Conservation (phyloP, 345 rosid genomes). For the Populus davidiana region DNA sequence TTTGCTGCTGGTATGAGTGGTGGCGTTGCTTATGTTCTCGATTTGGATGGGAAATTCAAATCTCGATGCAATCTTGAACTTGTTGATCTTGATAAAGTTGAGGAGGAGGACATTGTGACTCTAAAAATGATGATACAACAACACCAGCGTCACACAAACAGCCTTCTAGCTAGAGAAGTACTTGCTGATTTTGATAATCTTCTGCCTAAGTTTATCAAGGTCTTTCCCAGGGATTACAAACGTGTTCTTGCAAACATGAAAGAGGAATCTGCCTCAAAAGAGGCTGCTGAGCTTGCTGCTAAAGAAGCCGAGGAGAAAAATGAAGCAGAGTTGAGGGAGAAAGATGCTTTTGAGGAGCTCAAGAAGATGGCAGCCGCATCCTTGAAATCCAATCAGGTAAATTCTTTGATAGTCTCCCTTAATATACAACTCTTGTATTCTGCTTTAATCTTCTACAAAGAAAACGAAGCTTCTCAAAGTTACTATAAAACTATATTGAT, state of each 20-base stretch:
- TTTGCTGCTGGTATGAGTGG: constrained; percentile 99
- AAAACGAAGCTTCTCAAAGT: neutral
- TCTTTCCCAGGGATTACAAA: constrained; percentile 96
- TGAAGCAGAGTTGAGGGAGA: constrained; percentile 49
- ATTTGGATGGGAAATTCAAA: constrained; percentile 70
- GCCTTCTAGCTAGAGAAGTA: constrained; percentile 80
- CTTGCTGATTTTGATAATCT: constrained; percentile 74
- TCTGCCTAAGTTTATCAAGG: constrained; percentile 79
- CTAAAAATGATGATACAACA: constrained; percentile 97
- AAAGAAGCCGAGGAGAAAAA: constrained; percentile 59
- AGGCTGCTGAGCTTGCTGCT: constrained; percentile 32
- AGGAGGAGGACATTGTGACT: constrained; percentile 83
- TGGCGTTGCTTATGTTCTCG: constrained; percentile 91
- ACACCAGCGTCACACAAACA: constrained; percentile 87
- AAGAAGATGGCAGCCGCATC: constrained; percentile 78
- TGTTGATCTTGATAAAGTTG: constrained; percentile 93
- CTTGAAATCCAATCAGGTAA: constrained; percentile 43
- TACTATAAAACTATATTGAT: neutral
- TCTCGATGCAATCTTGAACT: constrained; percentile 85
- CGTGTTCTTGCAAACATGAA: constrained; percentile 79
- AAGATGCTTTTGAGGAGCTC: constrained; percentile 86
- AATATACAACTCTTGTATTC: neutral
- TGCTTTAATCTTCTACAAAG: neutral
- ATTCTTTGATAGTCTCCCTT: neutral
- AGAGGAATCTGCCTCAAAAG: constrained; percentile 44